A percentile compares a stretch with the other conserved stretches of the same genome.
Conservation (phyloP, 805 yeast species). For the Metschnikowia reukaufii region DNA sequence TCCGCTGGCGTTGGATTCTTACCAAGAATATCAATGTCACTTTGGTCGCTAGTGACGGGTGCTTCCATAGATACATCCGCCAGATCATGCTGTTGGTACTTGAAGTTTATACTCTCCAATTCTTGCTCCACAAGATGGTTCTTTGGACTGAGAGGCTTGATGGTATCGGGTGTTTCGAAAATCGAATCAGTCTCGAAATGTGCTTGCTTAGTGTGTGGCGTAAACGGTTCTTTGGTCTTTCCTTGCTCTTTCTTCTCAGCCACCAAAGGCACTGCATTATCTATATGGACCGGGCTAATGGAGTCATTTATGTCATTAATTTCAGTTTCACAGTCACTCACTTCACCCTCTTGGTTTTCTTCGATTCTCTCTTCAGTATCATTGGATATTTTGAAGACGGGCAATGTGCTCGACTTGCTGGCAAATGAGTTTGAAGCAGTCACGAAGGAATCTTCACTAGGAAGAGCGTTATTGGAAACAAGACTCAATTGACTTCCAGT, state of each 20-base stretch:
- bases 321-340: constrained; percentile 9
- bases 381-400: constrained; percentile 10
- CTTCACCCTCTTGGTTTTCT: constrained; percentile 9
- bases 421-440: constrained; percentile 2
- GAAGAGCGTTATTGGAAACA: constrained; percentile 1
- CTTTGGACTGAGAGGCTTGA: constrained; percentile 37
- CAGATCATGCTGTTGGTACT: not conserved
- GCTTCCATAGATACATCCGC: not conserved
- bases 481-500: constrained; percentile 17
- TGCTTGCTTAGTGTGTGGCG: constrained; percentile 9
- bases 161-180: constrained; percentile 21
- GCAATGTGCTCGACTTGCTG: constrained; percentile 1
- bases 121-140: constrained; percentile 35
- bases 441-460: constrained; percentile 14
- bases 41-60: not conserved
- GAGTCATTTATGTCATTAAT: constrained; percentile 3
- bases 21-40: constrained; percentile 18
- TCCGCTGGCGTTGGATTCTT: constrained; percentile 17
- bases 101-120: constrained; percentile 30
- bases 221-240: constrained; percentile 7
- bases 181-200: constrained; percentile 4
- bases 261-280: not conserved
- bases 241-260: not conserved
- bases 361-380: constrained; percentile 4
- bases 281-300: not conserved